Evolutionary conservation across 192 early-diverging fungal species (phyloP), one percentile per base, ranked within the genome.

Genomic region (Linnemannia hyalina): DNA sequence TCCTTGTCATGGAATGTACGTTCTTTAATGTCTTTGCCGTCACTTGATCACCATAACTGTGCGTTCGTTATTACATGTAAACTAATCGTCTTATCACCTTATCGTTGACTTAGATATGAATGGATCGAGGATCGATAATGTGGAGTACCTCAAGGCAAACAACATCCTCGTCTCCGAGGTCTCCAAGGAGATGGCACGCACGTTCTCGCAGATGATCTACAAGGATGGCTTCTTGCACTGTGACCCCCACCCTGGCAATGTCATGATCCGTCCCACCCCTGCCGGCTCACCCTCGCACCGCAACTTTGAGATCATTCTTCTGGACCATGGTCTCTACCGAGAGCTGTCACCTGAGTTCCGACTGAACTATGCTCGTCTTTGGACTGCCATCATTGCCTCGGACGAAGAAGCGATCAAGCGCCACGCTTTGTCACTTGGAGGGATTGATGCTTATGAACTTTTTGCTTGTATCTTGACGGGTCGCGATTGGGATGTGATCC

Each of bases 161-260:
- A 76, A 80, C n/a, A 97, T 99, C 69, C 89, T 95, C 76, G 95
- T 95, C 0, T 80, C 87, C 6, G 82, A 93, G 4, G 94, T 99
- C 7, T 96, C 96, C 13, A 87, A 90, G 38, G 93, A 95, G 65
- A 90, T 98, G 68, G 92, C 93, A 1, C 91, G 90, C 9, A 91
- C 93, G 20, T 97, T 96, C 83, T 94, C 93, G 7, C 93, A 97
- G 76, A 98, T 98, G 97, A 96, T 97, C 20, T 97, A 95, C 82
- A 89, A 94, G 16, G 92, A 96, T 57, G 95, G 95, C 18, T 95
- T 92, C 73, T 90, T 95, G 32, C 97, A 98, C 90, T 97, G 96
- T 86, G 97, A 98, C 82, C 97, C 97, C 41, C 97, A 98, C 88
- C 96, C 97, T 23, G 97, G 97, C 18, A 98, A 98, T 85, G 77